Evolutionary conservation across 2,329 filamentous ascomycete species (phyloP), one percentile per base, ranked within the genome.

Genomic region (Sarocladiaceae sp.): DNA sequence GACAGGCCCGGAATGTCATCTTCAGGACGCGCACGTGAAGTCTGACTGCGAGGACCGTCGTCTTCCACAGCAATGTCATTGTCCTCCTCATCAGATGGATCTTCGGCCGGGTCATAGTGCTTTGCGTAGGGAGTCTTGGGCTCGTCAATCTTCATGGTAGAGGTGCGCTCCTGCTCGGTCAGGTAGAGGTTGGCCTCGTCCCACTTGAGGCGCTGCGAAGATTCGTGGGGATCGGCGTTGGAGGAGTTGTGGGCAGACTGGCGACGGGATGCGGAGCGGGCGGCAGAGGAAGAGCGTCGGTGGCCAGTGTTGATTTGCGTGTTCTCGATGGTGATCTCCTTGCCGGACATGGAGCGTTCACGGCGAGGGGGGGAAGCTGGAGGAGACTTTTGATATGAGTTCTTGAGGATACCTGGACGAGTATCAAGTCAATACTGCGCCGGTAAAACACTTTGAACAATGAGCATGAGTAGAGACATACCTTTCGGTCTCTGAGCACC

Each of bases 61-160:
- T 51, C 50, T 48, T 55, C 57, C 51, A 60, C 48, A 55, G 52
- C 48, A 55, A 15, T 42, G 37, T 45, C 46, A 24, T 41, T 18
- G 68, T 52, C 55, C 21, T 85, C 82, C 58, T 95, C 83, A 51
- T 93, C 88, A 26, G 83, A 85, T 43, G 88, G 88, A 51, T 97
- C 91, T 58, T 96, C 88, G 33, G 81, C 64, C 4, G 90, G 89
- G 59, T 97, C 87, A 65, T 96, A 96, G 58, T 89, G 88, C 59
- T 84, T 85, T 27, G 88, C 93, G 62, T 91, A 98, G 4, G 93
- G 93, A 6, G 93, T 98, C 75, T 98, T 98, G 49, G 93, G 93
- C 70, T 98, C 93, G 53, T 89, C 87, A 52, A 98, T 98, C 74
- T 97, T 98, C 93, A 98, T 98, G 47, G 90, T 96, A 50, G 85